Base-by-base conservation (phyloP, 1,284 basidiomycete genomes). In the Filobasidium uniguttulatum region DNA sequence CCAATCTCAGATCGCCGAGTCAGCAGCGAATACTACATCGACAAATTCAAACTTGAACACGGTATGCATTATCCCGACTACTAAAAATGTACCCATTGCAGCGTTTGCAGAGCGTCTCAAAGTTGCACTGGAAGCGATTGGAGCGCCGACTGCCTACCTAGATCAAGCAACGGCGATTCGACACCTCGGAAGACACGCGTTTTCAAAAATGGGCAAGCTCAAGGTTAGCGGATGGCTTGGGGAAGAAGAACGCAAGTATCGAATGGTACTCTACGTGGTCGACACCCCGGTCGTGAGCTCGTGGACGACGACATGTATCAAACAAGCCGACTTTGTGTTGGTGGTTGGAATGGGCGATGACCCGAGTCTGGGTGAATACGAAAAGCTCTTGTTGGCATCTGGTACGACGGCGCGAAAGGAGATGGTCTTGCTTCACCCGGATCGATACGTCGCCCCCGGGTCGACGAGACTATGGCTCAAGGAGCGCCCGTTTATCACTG, bases 401-500 rank as follows among this genome's bases (percentile, higher is more conserved):
- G 98, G 98, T 73, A 97, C 90, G 1, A 98, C 91, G 0, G 93
- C 94, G 15, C 74, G 94, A 55, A 98, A 98, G 67, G 93, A 99
- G 67, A 78, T 99, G 26, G 82, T 99, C 3, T 73, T 99, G 8
- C 74, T 99, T 9, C 93, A 99, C 63, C 82, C 90, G 3, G 88
- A 96, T 61, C 80, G 90, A 30, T 83, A 81, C 28, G 88, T 98
- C 3, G 73, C 78, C 3, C 83, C 90, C 3, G 93, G 94, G 2
- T 91, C 87, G 9, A 98, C 94, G 25, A 78, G 93, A 47, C 84
- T 86, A 64, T 99, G 93, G 93, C 75, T 99, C 41, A 90, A 90
- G 85, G 84, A 79, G 61, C 85, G 93, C 44, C 85, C 90, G 15
- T 98, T 93, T 91, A 76, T 96, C 3, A 62, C 65, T 17, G 61